These are phyloP conservation scores for Exsudoporus frostii DNA, from an alignment of 768 basidiomycete species.

Conservation along the genomic window DNA sequence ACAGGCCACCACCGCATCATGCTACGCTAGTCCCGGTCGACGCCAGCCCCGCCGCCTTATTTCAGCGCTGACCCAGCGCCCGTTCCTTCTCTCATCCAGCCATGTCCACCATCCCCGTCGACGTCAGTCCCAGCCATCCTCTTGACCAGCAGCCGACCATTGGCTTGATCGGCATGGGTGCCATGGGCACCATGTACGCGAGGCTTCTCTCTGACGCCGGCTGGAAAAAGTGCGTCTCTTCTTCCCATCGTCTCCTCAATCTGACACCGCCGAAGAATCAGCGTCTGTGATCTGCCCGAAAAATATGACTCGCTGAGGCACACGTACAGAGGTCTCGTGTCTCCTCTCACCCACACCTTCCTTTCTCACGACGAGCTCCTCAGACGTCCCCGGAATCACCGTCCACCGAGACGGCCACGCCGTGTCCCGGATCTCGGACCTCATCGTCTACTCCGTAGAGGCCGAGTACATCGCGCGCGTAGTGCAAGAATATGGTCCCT, in stretches of 20 bases:
- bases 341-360: neutral
- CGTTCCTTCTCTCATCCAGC: neutral
- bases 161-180: slow-evolving; percentile 95
- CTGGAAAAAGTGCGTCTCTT: slow-evolving; percentile 65
- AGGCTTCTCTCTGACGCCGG: slow-evolving; percentile 71
- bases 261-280: slow-evolving; percentile 52
- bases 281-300: slow-evolving; percentile 82
- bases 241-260: neutral
- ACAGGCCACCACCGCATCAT: neutral
- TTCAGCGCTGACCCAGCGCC: neutral
- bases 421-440: slow-evolving; percentile 87
- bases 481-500: slow-evolving; percentile 90
- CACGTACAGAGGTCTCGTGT: slow-evolving; percentile 63
- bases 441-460: slow-evolving; percentile 94
- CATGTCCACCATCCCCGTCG: slow-evolving; percentile 20
- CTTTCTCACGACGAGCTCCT: slow-evolving; percentile 9
- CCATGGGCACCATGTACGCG: slow-evolving; percentile 96
- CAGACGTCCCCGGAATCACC: slow-evolving; percentile 58
- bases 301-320: slow-evolving; percentile 61
- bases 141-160: slow-evolving; percentile 65
- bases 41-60: neutral
- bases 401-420: slow-evolving; percentile 79
- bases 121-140: slow-evolving; percentile 35
- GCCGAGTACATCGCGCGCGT: slow-evolving; percentile 82
- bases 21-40: neutral